Conservation (phyloP, 192 early-diverging fungal species). For the Backusella tarrabulga region DNA sequence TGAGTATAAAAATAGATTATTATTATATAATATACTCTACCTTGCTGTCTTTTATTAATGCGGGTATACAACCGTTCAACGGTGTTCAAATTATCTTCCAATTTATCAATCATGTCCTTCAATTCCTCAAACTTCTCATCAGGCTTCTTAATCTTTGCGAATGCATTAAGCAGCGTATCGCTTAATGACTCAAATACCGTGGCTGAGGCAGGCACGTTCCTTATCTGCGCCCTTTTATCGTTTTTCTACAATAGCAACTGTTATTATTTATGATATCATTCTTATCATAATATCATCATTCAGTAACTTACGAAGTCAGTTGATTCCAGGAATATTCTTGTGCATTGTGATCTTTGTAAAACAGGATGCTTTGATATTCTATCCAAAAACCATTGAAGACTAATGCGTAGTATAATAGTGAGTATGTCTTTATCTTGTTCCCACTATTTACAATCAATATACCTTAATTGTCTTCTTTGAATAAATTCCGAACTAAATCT, state of each 20-base stretch:
- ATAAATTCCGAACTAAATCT: constrained; percentile 93
- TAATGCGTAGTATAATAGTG: constrained; percentile 9
- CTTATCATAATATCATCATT: background rate
- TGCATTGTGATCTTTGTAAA: constrained; percentile 65
- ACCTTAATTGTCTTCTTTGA: constrained; percentile 66
- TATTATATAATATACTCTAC: constrained; percentile 25
- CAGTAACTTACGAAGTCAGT: constrained; percentile 60
- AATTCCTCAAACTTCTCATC: constrained; percentile 86
- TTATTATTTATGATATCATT: background rate
- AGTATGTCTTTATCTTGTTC: too few relatives aligned
- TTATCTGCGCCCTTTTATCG: constrained; percentile 30
- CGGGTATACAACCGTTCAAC: constrained; percentile 82
- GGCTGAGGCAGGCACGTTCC: constrained; percentile 45
- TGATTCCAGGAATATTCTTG: constrained; percentile 83
- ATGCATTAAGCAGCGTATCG: constrained; percentile 85
- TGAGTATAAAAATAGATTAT: background rate
- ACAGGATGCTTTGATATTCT: constrained; percentile 81
- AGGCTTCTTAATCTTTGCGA: constrained; percentile 85
- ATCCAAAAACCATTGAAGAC: constrained; percentile 83
- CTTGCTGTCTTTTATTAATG: constrained; percentile 71
- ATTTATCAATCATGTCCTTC: constrained; percentile 75
- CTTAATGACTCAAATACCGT: constrained; percentile 80
- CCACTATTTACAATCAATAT: background rate
- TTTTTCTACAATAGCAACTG: constrained; percentile 35
- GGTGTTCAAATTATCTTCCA: constrained; percentile 84